phyloP scores from a whole-genome alignment of 2,329 filamentous ascomycete genomes.

The Paecilomyces sp. region DNA sequence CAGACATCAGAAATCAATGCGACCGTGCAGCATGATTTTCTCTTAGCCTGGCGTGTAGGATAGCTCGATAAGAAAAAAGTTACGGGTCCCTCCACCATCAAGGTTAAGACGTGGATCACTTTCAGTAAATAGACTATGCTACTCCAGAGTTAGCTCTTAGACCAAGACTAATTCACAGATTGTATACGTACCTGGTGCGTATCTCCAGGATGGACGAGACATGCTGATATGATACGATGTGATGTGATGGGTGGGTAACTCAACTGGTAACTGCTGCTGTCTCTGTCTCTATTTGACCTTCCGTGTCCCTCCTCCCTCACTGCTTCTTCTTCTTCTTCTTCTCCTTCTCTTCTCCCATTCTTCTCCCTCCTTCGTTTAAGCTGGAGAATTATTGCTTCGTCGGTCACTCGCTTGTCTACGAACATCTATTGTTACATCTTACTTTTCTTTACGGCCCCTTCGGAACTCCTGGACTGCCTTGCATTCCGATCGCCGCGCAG shows the following conservation, averaged over 20 bases:
- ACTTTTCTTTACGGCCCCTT: not conserved
- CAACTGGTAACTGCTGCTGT: not conserved
- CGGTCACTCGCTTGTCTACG: not conserved
- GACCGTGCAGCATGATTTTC: not conserved
- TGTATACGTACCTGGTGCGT: not conserved
- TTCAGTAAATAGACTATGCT: not conserved
- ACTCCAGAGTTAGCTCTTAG: not conserved
- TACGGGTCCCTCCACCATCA: not conserved
- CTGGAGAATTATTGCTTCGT: not conserved
- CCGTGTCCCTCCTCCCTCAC: not conserved
- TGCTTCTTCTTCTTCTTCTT: not conserved
- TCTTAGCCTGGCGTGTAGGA: not conserved
- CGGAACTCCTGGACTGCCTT: not conserved
- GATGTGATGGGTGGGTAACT: not conserved
- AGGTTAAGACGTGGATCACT: not conserved
- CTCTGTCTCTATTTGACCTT: not conserved
- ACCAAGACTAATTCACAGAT: not conserved
- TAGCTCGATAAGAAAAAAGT: not conserved
- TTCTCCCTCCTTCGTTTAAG: not conserved
- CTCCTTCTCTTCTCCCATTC: not conserved
- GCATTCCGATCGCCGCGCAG: not conserved
- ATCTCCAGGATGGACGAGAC: not conserved
- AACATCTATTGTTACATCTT: not conserved
- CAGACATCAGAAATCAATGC: not conserved
- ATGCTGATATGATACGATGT: not conserved